These are phyloP conservation scores for Aspergillus egyptiacus DNA, from an alignment of 495 filamentous ascomycete species.

Conservation along the genomic window DNA sequence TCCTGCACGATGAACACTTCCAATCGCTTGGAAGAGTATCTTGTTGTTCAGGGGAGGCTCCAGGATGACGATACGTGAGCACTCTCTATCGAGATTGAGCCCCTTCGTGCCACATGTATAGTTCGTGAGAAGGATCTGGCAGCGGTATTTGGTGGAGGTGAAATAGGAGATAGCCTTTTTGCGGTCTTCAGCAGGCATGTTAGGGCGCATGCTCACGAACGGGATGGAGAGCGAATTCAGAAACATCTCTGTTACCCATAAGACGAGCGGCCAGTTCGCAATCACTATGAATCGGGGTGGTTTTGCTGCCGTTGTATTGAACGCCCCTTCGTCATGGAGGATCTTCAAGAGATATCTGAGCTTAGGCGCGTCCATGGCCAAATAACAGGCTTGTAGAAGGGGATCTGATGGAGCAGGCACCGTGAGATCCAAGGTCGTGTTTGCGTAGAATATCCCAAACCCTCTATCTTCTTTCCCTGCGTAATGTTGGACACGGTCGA, in stretches of 20 bases:
- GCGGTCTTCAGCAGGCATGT: not conserved
- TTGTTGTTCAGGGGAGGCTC: constrained; percentile 4
- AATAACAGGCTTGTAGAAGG: not conserved
- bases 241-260: constrained; percentile 1
- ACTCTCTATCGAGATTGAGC: constrained; percentile 2
- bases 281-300: not conserved
- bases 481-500: not conserved
- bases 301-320: not conserved
- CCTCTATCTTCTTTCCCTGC: not conserved
- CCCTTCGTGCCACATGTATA: not conserved
- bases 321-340: not conserved
- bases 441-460: not conserved
- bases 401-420: not conserved
- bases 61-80: constrained; percentile 2
- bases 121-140: constrained; percentile 8
- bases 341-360: not conserved
- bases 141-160: not conserved
- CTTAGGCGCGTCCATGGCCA: not conserved
- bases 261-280: not conserved
- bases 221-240: not conserved
- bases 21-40: constrained; percentile 1
- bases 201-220: not conserved
- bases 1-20: constrained; percentile 8
- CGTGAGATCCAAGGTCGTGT: not conserved
- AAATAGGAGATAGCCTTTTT: not conserved